These are phyloP conservation scores for Eucalyptus urophylla DNA, from an alignment of 345 rosid species.

Conservation along the genomic window DNA sequence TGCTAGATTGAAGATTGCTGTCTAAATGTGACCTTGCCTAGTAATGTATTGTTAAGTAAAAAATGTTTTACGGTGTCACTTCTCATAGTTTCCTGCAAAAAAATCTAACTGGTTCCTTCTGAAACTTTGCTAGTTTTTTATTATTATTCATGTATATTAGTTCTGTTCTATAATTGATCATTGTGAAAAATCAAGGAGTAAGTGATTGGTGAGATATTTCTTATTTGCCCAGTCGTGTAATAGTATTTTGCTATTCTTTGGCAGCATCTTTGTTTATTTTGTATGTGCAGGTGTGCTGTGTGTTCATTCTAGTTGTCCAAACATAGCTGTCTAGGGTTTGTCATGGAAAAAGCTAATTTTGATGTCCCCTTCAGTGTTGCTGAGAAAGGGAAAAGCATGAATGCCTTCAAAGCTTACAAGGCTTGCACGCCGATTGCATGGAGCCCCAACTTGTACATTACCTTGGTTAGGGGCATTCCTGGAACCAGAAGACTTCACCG, in stretches of 20 bases:
- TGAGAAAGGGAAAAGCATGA: conserved; percentile 4
- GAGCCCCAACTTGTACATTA: conserved; percentile 33
- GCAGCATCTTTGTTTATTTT: neutral
- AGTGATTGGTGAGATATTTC: neutral
- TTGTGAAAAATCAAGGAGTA: neutral
- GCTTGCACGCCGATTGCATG: conserved; percentile 28
- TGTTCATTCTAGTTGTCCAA: neutral
- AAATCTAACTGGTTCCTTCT: neutral
- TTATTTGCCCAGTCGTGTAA: neutral
- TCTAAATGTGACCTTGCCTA: neutral
- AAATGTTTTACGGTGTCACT: neutral
- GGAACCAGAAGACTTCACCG: conserved; percentile 39
- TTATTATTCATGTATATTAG: neutral
- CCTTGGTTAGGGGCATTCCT: conserved; percentile 37
- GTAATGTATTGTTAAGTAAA: neutral
- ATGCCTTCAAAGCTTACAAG: conserved; percentile 38
- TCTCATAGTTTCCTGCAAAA: neutral
- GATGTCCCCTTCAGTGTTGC: neutral
- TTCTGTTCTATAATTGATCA: neutral
- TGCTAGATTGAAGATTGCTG: neutral
- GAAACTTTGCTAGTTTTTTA: neutral
- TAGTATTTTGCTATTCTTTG: neutral
- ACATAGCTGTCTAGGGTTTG: neutral
- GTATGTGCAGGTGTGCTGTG: neutral
- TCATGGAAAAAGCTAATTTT: neutral